phyloP scores from a whole-genome alignment of 495 filamentous ascomycete genomes.

The Neurospora hispaniola region DNA sequence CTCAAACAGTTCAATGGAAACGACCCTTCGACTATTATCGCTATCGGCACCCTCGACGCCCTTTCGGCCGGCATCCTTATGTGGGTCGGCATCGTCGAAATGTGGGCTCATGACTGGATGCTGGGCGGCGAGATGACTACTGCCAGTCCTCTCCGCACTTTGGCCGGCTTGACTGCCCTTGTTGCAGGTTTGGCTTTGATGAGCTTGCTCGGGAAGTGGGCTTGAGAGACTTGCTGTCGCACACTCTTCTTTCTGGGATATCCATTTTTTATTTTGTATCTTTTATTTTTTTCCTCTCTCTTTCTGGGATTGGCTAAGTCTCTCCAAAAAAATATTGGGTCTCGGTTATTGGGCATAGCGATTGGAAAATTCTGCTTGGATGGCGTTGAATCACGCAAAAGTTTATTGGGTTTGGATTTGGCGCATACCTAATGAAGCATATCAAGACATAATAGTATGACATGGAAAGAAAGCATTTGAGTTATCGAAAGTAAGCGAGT shows the following conservation, averaged over 20 bases:
- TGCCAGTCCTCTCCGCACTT: constrained; percentile 11
- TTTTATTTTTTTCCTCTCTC: not conserved
- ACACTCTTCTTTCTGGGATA: constrained; percentile 1
- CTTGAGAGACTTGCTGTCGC: constrained; percentile 6
- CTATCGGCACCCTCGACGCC: constrained; percentile 48
- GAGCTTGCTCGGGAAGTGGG: constrained; percentile 27
- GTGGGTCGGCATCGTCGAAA: constrained; percentile 51
- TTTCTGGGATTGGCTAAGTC: not conserved
- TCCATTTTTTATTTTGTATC: not conserved
- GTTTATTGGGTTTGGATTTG: not conserved
- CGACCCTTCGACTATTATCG: constrained; percentile 40
- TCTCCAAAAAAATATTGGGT: not conserved
- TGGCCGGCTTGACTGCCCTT: constrained; percentile 11
- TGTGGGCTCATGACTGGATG: constrained; percentile 49
- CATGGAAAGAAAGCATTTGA: not conserved
- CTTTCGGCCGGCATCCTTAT: constrained; percentile 48
- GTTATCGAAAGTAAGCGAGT: not conserved
- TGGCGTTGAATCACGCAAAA: not conserved
- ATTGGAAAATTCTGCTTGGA: not conserved
- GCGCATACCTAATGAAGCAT: not conserved
- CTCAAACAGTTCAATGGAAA: constrained; percentile 46
- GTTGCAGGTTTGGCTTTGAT: constrained; percentile 19
- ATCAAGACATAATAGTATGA: not conserved
- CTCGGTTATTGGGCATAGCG: not conserved
- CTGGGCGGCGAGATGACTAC: constrained; percentile 19